A percentile compares a stretch with the other conserved stretches of the same genome.
These are phyloP conservation scores for Phytopythium delawarense DNA, from an alignment of 352 stramenopile genomes.

Conservation along the genomic window DNA sequence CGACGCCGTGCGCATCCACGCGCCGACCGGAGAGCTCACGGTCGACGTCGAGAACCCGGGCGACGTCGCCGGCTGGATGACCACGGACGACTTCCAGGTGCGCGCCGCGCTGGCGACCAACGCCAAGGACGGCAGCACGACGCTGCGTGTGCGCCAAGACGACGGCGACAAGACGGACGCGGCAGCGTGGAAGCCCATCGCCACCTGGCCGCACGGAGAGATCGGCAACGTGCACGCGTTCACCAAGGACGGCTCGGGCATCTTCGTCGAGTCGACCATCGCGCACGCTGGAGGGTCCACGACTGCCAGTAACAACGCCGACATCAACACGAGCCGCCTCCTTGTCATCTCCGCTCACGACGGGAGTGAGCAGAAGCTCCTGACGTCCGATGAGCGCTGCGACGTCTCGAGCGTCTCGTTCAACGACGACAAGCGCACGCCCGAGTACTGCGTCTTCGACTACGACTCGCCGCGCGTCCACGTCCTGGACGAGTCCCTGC, in stretches of 20 bases:
- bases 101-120: conserved; percentile 12
- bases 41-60: conserved; percentile 29
- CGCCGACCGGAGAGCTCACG: conserved; percentile 21
- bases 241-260: conserved; percentile 21
- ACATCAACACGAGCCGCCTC: conserved; percentile 33
- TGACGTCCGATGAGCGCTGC: conserved; percentile 22
- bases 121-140: conserved; percentile 18
- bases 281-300: conserved; percentile 11
- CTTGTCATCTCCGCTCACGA: conserved; percentile 34
- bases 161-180: conserved; percentile 10
- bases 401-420: conserved; percentile 27
- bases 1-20: conserved; percentile 26
- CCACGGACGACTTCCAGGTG: conserved; percentile 30
- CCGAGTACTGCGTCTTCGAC: conserved; percentile 29
- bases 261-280: conserved; percentile 38
- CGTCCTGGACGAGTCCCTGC: conserved; percentile 24
- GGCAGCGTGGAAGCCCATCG: conserved; percentile 27
- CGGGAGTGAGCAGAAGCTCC: conserved; percentile 20
- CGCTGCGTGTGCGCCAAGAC: conserved; percentile 19
- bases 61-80: conserved; percentile 18
- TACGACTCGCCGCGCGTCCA: conserved; percentile 30
- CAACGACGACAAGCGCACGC: conserved; percentile 16
- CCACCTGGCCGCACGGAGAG: conserved; percentile 34
- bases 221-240: conserved; percentile 18
- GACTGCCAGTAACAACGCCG: neutral